Evolutionary conservation across 2,329 filamentous ascomycete species (phyloP).

Genomic region (Ilyonectria destructans): DNA sequence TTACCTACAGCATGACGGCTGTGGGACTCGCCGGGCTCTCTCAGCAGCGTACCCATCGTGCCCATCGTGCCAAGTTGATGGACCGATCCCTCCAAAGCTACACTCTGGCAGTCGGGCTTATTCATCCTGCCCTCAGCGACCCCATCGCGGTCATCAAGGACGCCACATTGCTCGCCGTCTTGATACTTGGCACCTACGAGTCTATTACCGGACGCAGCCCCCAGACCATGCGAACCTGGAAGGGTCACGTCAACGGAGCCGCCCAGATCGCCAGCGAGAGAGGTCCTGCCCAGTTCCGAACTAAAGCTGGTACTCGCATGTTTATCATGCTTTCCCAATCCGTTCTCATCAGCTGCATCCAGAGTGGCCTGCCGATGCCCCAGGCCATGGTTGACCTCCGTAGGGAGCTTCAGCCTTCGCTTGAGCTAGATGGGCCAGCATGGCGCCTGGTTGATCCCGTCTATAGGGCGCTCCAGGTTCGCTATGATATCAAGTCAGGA

Average conservation of each 20-base stretch:
- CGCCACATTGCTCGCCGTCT: slow-evolving; percentile 68
- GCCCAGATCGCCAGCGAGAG: slow-evolving; percentile 66
- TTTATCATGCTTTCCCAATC: slow-evolving; percentile 70
- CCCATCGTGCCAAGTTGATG: slow-evolving; percentile 48
- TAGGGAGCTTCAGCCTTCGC: slow-evolving; percentile 57
- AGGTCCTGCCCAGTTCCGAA: slow-evolving; percentile 64
- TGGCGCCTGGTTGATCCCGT: slow-evolving; percentile 63
- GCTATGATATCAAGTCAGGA: slow-evolving; percentile 62
- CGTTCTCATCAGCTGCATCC: slow-evolving; percentile 68
- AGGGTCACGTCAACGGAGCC: slow-evolving; percentile 69
- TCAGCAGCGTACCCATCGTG: slow-evolving; percentile 48
- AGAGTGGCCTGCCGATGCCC: slow-evolving; percentile 65
- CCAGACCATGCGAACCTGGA: slow-evolving; percentile 67
- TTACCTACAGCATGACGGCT: slow-evolving; percentile 69
- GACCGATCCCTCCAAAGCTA: slow-evolving; percentile 67
- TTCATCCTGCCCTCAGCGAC: slow-evolving; percentile 65
- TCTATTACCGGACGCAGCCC: slow-evolving; percentile 65
- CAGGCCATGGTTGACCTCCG: slow-evolving; percentile 64
- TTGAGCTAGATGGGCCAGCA: slow-evolving; percentile 57
- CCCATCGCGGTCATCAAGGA: slow-evolving; percentile 62
- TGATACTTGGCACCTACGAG: slow-evolving; percentile 71
- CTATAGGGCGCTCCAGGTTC: slow-evolving; percentile 63
- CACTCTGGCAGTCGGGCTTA: slow-evolving; percentile 66
- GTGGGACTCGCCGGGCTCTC: slow-evolving; percentile 70
- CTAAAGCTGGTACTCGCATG: slow-evolving; percentile 64